A percentile compares a stretch with the other conserved stretches of the same genome.
Conservation (phyloP, 2,329 filamentous ascomycete genomes). For the Pestalotiopsis sp. region DNA sequence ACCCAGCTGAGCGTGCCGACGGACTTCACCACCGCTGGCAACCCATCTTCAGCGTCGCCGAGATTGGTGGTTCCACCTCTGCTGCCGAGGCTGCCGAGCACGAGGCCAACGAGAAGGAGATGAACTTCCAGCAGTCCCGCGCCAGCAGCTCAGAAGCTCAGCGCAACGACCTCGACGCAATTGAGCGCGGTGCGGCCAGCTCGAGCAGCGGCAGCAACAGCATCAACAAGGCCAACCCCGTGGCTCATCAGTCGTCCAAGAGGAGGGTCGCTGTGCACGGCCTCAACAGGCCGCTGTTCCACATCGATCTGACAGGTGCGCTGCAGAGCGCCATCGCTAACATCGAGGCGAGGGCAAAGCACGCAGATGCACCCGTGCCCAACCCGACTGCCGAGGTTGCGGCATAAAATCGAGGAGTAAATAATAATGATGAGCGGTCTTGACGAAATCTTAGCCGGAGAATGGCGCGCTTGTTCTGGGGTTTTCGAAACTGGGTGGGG, state of each 20-base stretch:
- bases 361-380: conserved; percentile 26
- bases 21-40: conserved; percentile 74
- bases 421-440: neutral
- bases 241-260: conserved; percentile 36
- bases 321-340: conserved; percentile 86
- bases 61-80: conserved; percentile 73
- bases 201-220: conserved; percentile 27
- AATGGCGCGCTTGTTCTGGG: neutral
- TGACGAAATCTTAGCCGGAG: neutral
- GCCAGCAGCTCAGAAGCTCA: conserved; percentile 5
- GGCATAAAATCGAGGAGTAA: neutral
- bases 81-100: conserved; percentile 71
- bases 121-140: conserved; percentile 18
- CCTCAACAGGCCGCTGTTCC: conserved; percentile 90
- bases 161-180: conserved; percentile 25
- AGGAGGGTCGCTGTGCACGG: conserved; percentile 74
- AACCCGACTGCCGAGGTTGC: neutral
- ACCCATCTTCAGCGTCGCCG: conserved; percentile 92
- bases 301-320: conserved; percentile 87
- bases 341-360: conserved; percentile 55
- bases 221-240: conserved; percentile 20
- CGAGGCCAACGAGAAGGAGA: conserved; percentile 57
- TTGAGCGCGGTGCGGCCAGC: conserved; percentile 22
- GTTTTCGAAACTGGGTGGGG: neutral
- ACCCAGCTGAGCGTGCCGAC: conserved; percentile 61